These are phyloP conservation scores for Fusarium pininemorale DNA, from an alignment of 2,329 filamentous ascomycete species.

Conservation along the genomic window DNA sequence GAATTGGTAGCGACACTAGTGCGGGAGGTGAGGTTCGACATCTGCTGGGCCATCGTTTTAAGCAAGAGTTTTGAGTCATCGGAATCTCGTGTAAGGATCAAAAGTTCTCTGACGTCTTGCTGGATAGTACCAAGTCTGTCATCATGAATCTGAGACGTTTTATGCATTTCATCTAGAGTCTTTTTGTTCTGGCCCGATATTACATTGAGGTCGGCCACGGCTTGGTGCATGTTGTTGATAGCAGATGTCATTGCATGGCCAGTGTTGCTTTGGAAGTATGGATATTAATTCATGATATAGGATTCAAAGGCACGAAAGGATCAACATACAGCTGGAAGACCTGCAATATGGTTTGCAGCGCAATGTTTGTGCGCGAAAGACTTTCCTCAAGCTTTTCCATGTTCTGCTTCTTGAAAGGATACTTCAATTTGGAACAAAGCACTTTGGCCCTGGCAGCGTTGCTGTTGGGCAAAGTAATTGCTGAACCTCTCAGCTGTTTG, in stretches of 20 bases:
- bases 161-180: rapidly evolving
- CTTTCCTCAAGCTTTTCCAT: rapidly evolving
- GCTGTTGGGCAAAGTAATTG: rapidly evolving
- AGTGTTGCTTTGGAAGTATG: rapidly evolving
- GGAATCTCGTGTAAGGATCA: neutral
- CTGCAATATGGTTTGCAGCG: neutral
- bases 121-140: rapidly evolving
- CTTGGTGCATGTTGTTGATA: rapidly evolving
- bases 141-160: too few relatives aligned
- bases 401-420: neutral
- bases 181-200: neutral
- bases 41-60: rapidly evolving
- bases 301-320: too few relatives aligned
- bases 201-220: rapidly evolving
- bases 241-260: rapidly evolving
- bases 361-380: neutral
- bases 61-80: rapidly evolving
- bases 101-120: rapidly evolving
- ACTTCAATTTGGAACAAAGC: rapidly evolving
- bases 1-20: rapidly evolving
- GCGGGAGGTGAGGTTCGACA: rapidly evolving
- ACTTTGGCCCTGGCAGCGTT: rapidly evolving
- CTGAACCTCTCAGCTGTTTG: rapidly evolving
- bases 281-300: rapidly evolving
- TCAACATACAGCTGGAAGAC: neutral